Evolutionary conservation across 495 filamentous ascomycete genomes (phyloP).

Genomic region (Penicillium crystallinum): DNA sequence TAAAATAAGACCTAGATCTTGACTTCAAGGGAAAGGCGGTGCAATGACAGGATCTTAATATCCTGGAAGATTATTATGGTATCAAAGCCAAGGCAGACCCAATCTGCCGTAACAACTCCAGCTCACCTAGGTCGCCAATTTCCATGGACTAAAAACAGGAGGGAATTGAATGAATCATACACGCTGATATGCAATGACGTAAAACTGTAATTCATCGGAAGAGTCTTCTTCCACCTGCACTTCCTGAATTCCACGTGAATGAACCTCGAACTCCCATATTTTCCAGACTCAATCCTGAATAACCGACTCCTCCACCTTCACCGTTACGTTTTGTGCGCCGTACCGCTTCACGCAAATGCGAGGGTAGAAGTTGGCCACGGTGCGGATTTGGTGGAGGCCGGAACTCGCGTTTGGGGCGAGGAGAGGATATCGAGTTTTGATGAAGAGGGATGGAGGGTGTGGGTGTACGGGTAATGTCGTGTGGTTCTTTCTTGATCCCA

Average conservation of each 20-base stretch:
- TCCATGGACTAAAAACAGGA: not conserved
- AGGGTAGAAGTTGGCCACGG: slow-evolving; percentile 69
- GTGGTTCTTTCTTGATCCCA: slow-evolving; percentile 24
- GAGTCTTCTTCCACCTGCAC: slow-evolving; percentile 52
- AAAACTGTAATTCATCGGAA: slow-evolving; percentile 45
- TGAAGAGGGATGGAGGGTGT: slow-evolving; percentile 10
- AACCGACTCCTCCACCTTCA: slow-evolving; percentile 63
- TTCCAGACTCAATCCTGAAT: slow-evolving; percentile 67
- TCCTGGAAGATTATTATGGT: not conserved
- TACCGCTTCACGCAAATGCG: slow-evolving; percentile 76
- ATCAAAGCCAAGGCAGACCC: slow-evolving; percentile 1
- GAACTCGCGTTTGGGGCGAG: slow-evolving; percentile 19
- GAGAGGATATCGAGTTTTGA: slow-evolving; percentile 5
- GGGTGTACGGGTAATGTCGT: slow-evolving; percentile 13
- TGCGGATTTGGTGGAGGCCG: slow-evolving; percentile 42
- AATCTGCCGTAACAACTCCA: slow-evolving; percentile 3
- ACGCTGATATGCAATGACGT: slow-evolving; percentile 10
- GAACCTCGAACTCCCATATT: slow-evolving; percentile 61
- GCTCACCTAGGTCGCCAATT: not conserved
- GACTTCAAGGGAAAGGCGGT: not conserved
- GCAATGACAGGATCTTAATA: not conserved
- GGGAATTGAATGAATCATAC: not conserved
- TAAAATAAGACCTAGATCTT: not conserved
- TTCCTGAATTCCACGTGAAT: slow-evolving; percentile 48
- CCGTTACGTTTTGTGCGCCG: slow-evolving; percentile 64